phyloP scores from a whole-genome alignment of 441 rosid genomes.

The Biscutella laevigata region DNA sequence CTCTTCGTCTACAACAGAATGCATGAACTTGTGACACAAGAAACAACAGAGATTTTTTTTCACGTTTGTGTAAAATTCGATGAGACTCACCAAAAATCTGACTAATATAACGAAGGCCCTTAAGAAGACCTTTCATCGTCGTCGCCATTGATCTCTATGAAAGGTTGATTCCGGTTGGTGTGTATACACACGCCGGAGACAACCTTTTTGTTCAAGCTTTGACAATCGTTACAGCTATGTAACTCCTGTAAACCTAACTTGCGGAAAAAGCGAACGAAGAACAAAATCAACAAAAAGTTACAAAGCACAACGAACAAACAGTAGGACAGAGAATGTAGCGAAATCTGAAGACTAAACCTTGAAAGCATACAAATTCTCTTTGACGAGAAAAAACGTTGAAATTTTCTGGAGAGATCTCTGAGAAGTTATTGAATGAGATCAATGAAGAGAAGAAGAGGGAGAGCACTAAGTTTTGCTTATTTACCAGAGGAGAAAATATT shows the following conservation, averaged over 20 bases:
- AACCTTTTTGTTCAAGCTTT: conserved; percentile 22
- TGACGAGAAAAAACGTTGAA: conserved; percentile 18
- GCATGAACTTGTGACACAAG: not conserved
- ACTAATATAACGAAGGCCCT: conserved; percentile 49
- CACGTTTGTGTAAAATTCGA: not conserved
- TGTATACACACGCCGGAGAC: conserved; percentile 25
- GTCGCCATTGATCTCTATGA: conserved; percentile 18
- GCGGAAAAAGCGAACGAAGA: conserved; percentile 5
- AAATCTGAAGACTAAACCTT: conserved; percentile 15
- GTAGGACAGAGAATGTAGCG: not conserved
- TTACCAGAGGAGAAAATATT: conserved; percentile 8
- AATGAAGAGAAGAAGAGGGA: conserved; percentile 27
- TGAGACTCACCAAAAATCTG: conserved; percentile 49
- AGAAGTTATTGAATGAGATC: conserved; percentile 22
- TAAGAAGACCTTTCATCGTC: conserved; percentile 54
- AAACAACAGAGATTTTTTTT: not conserved
- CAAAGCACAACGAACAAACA: not conserved
- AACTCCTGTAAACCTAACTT: conserved; percentile 21
- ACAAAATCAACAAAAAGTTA: conserved; percentile 8
- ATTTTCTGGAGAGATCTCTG: not conserved
- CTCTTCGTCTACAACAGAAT: conserved; percentile 41
- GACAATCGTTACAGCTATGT: conserved; percentile 18
- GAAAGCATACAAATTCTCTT: conserved; percentile 16
- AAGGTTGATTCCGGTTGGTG: conserved; percentile 24
- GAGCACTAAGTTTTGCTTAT: conserved; percentile 26